Evolutionary conservation across 441 rosid genomes (phyloP).

Genomic region (Eruca vesicaria): DNA sequence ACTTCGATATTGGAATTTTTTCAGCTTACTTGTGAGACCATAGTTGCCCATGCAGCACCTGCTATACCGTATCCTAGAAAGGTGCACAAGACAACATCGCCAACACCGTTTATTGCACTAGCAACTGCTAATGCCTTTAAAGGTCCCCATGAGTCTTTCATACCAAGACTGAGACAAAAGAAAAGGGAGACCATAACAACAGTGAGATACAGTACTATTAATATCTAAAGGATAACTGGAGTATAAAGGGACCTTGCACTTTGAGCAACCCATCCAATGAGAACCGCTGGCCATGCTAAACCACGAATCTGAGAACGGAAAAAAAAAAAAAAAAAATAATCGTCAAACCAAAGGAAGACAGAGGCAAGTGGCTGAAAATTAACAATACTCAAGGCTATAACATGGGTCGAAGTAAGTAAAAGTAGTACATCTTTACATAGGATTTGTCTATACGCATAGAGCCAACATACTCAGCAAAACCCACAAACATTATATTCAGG

Average conservation of each 20-base stretch:
- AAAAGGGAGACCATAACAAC: constrained; percentile 8
- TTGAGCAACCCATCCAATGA: constrained; percentile 79
- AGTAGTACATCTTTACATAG: not conserved
- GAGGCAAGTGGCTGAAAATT: not conserved
- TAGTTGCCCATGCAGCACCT: constrained; percentile 98
- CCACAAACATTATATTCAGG: not conserved
- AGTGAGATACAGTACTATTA: not conserved
- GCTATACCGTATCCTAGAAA: constrained; percentile 82
- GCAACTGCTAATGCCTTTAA: constrained; percentile 79
- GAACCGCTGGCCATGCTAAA: constrained; percentile 61
- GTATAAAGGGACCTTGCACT: constrained; percentile 61
- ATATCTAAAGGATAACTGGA: not conserved
- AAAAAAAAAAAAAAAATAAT: not conserved
- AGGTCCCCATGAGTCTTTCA: constrained; percentile 98
- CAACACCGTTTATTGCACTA: constrained; percentile 69
- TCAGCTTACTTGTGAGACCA: constrained; percentile 78
- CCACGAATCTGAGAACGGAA: constrained; percentile 49
- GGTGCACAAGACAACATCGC: constrained; percentile 78
- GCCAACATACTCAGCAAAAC: not conserved
- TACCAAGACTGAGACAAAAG: constrained; percentile 67
- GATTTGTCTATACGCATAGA: not conserved
- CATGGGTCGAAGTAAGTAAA: not conserved
- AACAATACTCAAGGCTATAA: not conserved
- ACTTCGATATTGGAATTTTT: not conserved
- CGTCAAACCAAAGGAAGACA: not conserved